A percentile compares a stretch with the other conserved stretches of the same genome.
phyloP scores from a whole-genome alignment of 2,329 filamentous ascomycete genomes.

The Penicillium sp. region DNA sequence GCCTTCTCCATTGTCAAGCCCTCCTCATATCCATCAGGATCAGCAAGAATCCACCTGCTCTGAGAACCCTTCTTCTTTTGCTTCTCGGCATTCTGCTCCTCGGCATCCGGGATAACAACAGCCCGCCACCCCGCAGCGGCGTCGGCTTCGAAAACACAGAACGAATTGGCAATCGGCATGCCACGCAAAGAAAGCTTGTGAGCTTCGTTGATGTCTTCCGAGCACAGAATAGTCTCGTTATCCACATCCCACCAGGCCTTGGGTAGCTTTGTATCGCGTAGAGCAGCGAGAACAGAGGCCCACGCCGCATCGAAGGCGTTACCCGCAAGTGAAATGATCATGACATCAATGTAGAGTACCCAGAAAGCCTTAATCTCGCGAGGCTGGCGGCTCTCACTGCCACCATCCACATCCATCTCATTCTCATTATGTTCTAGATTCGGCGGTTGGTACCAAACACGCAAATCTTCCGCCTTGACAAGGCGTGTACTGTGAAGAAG shows the following conservation, averaged over 20 bases:
- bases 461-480: conserved; percentile 66
- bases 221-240: conserved; percentile 75
- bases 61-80: conserved; percentile 39
- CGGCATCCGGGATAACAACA: conserved; percentile 35
- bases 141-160: conserved; percentile 72
- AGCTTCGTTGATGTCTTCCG: conserved; percentile 57
- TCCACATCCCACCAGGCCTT: conserved; percentile 82
- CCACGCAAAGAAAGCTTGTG: conserved; percentile 61
- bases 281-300: conserved; percentile 77
- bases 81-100: conserved; percentile 23
- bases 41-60: conserved; percentile 71
- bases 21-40: conserved; percentile 91
- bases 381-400: conserved; percentile 25
- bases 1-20: conserved; percentile 77
- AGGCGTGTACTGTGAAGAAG: conserved; percentile 72
- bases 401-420: conserved; percentile 50
- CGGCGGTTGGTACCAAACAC: conserved; percentile 67
- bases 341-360: conserved; percentile 92
- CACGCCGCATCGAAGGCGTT: conserved; percentile 91
- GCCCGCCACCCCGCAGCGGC: conserved; percentile 40
- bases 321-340: conserved; percentile 90
- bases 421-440: conserved; percentile 42
- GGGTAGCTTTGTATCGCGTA: conserved; percentile 76
- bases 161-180: conserved; percentile 74
- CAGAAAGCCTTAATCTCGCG: conserved; percentile 79